Base-by-base conservation (phyloP, 139 green algal species). In the Haematococcus lacustris region DNA sequence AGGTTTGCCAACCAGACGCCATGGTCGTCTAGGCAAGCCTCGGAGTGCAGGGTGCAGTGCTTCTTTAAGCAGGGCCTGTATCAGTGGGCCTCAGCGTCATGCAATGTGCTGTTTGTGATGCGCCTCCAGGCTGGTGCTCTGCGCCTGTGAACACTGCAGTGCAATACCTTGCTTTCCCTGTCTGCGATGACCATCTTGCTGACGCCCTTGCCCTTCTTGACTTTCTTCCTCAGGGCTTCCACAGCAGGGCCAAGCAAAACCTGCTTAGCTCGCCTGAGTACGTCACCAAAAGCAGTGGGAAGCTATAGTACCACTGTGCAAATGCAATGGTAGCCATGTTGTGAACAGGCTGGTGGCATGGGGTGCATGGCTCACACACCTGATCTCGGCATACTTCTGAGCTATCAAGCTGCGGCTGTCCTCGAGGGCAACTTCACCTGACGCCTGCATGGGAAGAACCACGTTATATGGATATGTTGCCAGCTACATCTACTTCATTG, bases 321-420 rank as follows among this genome's bases (percentile, higher is more conserved):
- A n/a, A n/a, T n/a, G n/a, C n/a, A n/a, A n/a, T n/a, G n/a, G n/a
- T n/a, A n/a, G n/a, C n/a, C n/a, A n/a, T n/a, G n/a, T n/a, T n/a
- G n/a, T n/a, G n/a, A n/a, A n/a, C n/a, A n/a, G n/a, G n/a, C n/a
- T n/a, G n/a, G n/a, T n/a, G n/a, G n/a, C n/a, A n/a, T n/a, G n/a
- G n/a, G n/a, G n/a, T n/a, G n/a, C n/a, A n/a, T n/a, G n/a, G n/a
- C 43, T 5, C 34, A 17, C 74, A 35, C 63, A 81, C 84, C 84
- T 72, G 28, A 96, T 80, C 66, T 96, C 91, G 25, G 91, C 89
- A 76, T 96, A 94, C 57, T 90, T 80, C 1, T 86, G 78, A 1
- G 91, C 91, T 33, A 90, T 82, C 0, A 87, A 62, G 0, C 91
- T 88, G 0, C 89, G 76, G 73, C 94, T 96, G 50, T 89, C 86